These are phyloP conservation scores for Apiospora arundinis DNA, from an alignment of 2,329 filamentous ascomycete genomes.

Conservation along the genomic window DNA sequence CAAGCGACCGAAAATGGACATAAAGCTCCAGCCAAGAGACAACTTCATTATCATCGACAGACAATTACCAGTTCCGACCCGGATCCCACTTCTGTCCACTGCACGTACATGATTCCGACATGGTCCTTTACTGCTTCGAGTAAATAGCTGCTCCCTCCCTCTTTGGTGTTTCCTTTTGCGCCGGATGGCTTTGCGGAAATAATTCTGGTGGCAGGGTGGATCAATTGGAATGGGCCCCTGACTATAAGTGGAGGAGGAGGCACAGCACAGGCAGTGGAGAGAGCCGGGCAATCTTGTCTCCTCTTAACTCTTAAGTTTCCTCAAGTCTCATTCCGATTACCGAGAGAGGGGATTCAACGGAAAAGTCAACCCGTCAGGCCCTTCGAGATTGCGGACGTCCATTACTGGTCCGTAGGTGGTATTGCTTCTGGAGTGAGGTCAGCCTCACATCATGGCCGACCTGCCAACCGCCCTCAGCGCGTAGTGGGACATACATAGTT, in stretches of 20 bases:
- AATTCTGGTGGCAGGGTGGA: background rate
- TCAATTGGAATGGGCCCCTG: background rate
- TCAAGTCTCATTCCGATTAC: background rate
- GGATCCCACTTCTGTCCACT: too few relatives aligned
- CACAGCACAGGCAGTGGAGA: too few relatives aligned
- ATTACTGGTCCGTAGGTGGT: background rate
- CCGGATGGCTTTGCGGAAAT: background rate
- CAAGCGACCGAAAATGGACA: too few relatives aligned
- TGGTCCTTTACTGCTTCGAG: background rate
- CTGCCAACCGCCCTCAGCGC: too few relatives aligned
- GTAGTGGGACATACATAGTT: too few relatives aligned
- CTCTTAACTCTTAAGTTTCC: background rate
- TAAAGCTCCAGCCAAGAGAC: background rate
- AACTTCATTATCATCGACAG: background rate
- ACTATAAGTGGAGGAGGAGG: background rate
- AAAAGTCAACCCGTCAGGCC: too few relatives aligned
- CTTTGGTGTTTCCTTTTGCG: slow-evolving; percentile 9
- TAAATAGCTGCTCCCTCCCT: background rate
- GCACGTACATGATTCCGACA: too few relatives aligned
- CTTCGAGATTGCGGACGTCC: too few relatives aligned
- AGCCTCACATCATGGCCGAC: background rate
- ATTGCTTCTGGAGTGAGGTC: slow-evolving; percentile 2
- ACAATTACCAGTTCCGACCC: too few relatives aligned
- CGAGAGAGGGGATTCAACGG: background rate
- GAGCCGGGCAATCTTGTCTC: background rate